Base-by-base conservation (phyloP, 2,329 filamentous ascomycete species). In the Magnaporthiopsis incrustans region DNA sequence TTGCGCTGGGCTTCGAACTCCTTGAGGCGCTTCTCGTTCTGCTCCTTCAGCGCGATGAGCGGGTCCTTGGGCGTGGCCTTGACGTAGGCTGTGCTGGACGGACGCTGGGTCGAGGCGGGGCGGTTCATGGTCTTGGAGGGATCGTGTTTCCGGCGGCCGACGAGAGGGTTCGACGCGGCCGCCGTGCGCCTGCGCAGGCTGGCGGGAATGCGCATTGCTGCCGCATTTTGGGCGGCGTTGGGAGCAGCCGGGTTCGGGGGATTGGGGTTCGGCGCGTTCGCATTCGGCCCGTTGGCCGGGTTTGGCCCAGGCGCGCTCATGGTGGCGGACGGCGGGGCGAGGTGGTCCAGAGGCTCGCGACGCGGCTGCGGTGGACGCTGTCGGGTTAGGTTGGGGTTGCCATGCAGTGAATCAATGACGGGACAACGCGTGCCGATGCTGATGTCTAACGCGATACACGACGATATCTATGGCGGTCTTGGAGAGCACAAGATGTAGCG, bases 91-190 rank as follows among this genome's bases (percentile, higher is more conserved):
- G 73, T 65, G 72, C 72, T 27, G 62, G 62, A 57, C 11, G 57
- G 56, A 33, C 58, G 58, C 35, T 44, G n/a, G 2, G 56, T 63
- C 26, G 62, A 63, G 3, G 62, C 62, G 26, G 62, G 62, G 15
- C 62, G 62, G 35, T 59, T 59, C 62, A 63, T 63, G 30, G 35
- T 35, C 62, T 63, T 63, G 32, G 62, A 59, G 35, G 62, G 62
- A 44, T 72, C 66, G 2, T 78, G 77, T 67, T 81, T 84, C 71
- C 88, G 86, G 59, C 85, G 82, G 63, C 86, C 80, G 62, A 89
- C 85, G 26, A 91, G 77, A 35, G 89, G 89, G 69, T 91, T 86
- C 64, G 79, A 53, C 12, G 78, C 60, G 76, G 77, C 65, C 80
- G 81, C 14, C 44, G 44, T 53, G 44, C 44, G 44, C 22, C 44